Evolutionary conservation across 1,284 basidiomycete species (phyloP).

Genomic region (Trichosporon inkin): DNA sequence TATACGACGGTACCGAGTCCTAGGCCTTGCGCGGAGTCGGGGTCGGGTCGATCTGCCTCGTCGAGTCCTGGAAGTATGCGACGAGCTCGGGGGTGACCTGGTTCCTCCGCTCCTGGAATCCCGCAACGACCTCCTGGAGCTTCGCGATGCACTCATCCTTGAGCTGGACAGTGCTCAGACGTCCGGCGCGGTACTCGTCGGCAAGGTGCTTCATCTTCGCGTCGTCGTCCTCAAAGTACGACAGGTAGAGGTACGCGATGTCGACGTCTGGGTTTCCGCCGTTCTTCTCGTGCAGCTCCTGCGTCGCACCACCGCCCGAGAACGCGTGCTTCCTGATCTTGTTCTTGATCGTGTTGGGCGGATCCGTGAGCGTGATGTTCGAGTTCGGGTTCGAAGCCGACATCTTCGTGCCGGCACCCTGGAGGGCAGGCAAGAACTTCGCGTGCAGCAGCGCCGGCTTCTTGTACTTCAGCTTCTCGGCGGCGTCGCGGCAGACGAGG

Average conservation of each 20-base stretch:
- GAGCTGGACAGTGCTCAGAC: constrained; percentile 82
- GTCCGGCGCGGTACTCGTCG: constrained; percentile 83
- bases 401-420: constrained; percentile 99
- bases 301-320: constrained; percentile 81
- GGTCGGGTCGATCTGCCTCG: constrained; percentile 67
- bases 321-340: constrained; percentile 94
- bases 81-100: constrained; percentile 76
- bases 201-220: constrained; percentile 73
- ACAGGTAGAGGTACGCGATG: constrained; percentile 90
- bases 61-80: constrained; percentile 75
- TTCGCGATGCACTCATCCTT: constrained; percentile 84
- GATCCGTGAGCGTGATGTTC: constrained; percentile 94
- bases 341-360: constrained; percentile 88
- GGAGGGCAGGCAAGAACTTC: constrained; percentile 97
- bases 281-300: constrained; percentile 82
- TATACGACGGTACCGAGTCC: not conserved
- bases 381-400: constrained; percentile 86
- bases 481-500: constrained; percentile 93
- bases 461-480: constrained; percentile 87
- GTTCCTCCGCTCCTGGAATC: constrained; percentile 88
- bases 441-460: constrained; percentile 91
- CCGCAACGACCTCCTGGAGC: constrained; percentile 76
- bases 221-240: constrained; percentile 97
- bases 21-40: constrained; percentile 9
- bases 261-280: constrained; percentile 96